Percentiles rank a stretch among this genome's conserved stretches.
These are phyloP conservation scores for Boechera divaricarpa DNA, from an alignment of 345 rosid genomes.

Conservation along the genomic window DNA sequence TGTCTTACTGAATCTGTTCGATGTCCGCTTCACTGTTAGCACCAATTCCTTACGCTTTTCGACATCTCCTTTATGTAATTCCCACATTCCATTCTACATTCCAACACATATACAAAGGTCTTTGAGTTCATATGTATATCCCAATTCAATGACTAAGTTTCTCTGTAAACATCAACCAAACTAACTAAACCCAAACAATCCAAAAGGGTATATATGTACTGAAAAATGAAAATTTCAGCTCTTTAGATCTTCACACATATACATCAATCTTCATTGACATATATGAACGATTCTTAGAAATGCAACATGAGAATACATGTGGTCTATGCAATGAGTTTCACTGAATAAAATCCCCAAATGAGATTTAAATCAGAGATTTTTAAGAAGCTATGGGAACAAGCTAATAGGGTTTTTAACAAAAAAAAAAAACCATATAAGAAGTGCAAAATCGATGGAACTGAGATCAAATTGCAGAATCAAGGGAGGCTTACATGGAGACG, in stretches of 20 bases:
- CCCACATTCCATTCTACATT: slow-evolving; percentile 72
- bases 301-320: neutral
- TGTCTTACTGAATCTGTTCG: slow-evolving; percentile 54
- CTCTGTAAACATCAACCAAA: slow-evolving; percentile 11
- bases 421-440: neutral
- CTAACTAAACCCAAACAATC: neutral
- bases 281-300: neutral
- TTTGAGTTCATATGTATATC: slow-evolving; percentile 11
- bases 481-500: slow-evolving; percentile 55
- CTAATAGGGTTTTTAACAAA: too few species aligned
- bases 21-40: slow-evolving; percentile 59
- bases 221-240: neutral
- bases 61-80: slow-evolving; percentile 60
- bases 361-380: neutral
- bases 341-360: too few species aligned
- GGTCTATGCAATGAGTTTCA: too few species aligned
- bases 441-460: neutral
- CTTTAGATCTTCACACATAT: too few species aligned
- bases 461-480: neutral
- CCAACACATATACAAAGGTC: neutral
- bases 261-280: too few species aligned
- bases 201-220: neutral
- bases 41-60: slow-evolving; percentile 54
- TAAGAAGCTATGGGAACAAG: neutral
- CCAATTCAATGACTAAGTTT: neutral